These are phyloP conservation scores for Vaccinium macrocarpon DNA, from an alignment of 148 eudicot genomes.

Conservation along the genomic window DNA sequence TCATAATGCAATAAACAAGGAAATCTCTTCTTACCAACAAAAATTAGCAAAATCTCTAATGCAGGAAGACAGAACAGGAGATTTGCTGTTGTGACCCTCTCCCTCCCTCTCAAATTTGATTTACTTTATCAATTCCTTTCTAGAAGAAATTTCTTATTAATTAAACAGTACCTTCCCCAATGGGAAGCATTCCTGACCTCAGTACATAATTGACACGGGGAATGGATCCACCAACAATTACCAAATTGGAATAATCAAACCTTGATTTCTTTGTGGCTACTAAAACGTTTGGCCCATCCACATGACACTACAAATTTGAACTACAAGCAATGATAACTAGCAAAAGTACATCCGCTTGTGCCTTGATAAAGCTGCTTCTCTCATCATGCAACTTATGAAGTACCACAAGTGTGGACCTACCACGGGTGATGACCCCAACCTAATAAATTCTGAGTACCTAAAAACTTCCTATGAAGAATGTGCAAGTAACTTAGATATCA, in stretches of 20 bases:
- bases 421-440: not conserved
- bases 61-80: conserved; percentile 2
- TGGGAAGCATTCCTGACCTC: not conserved
- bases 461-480: not conserved
- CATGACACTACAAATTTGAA: not conserved
- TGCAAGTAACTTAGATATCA: not conserved
- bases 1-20: conserved; percentile 1
- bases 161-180: not conserved
- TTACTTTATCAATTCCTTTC: not conserved
- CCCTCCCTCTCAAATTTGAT: not conserved
- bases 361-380: conserved; percentile 8
- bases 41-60: not conserved
- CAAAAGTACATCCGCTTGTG: not conserved
- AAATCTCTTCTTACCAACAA: not conserved
- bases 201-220: not conserved
- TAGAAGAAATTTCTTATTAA: not conserved
- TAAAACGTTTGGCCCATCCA: not conserved
- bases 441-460: not conserved
- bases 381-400: not conserved
- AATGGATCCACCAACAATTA: conserved; percentile 1
- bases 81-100: not conserved
- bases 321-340: not conserved
- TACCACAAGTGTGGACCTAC: not conserved
- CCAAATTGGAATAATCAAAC: not conserved
- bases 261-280: not conserved